Evolutionary conservation across 2,329 filamentous ascomycete genomes (phyloP).

Genomic region (Trichothecium sympodiale): DNA sequence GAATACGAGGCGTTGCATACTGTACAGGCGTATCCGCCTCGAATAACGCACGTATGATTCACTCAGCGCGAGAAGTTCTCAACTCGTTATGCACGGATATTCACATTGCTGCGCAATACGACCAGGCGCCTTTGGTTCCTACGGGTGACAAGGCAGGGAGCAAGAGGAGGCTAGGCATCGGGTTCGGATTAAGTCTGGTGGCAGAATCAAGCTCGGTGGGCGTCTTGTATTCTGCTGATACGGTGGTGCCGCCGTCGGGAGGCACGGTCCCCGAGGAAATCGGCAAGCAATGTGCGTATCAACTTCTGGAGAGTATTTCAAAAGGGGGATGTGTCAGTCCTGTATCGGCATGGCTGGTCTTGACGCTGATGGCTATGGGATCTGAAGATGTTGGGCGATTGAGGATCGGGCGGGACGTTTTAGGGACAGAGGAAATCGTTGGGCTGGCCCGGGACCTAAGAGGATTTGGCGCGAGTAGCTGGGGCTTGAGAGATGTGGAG

Average conservation of each 20-base stretch:
- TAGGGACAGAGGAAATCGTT: constrained; percentile 72
- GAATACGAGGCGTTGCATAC: constrained; percentile 87
- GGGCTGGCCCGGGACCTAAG: constrained; percentile 73
- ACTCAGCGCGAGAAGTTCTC: constrained; percentile 73
- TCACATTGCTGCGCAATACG: constrained; percentile 76
- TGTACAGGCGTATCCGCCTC: constrained; percentile 82
- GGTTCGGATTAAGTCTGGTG: constrained; percentile 82
- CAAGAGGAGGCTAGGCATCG: constrained; percentile 65
- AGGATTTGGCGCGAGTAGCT: constrained; percentile 81
- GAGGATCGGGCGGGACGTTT: constrained; percentile 67
- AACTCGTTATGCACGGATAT: constrained; percentile 82
- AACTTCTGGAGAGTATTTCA: constrained; percentile 73
- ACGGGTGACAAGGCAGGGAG: constrained; percentile 42
- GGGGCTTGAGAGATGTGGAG: constrained; percentile 71
- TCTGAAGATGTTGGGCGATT: constrained; percentile 88
- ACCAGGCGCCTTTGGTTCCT: constrained; percentile 47
- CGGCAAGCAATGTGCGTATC: constrained; percentile 77
- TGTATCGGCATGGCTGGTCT: constrained; percentile 60
- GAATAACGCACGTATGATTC: constrained; percentile 93
- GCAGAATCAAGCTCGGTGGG: constrained; percentile 79
- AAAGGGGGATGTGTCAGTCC: constrained; percentile 72
- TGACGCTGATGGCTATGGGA: constrained; percentile 96
- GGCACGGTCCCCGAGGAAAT: constrained; percentile 84
- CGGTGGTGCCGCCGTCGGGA: constrained; percentile 62
- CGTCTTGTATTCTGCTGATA: constrained; percentile 79